Base-by-base conservation (phyloP, 345 rosid genomes). In the Citrus reticulata region DNA sequence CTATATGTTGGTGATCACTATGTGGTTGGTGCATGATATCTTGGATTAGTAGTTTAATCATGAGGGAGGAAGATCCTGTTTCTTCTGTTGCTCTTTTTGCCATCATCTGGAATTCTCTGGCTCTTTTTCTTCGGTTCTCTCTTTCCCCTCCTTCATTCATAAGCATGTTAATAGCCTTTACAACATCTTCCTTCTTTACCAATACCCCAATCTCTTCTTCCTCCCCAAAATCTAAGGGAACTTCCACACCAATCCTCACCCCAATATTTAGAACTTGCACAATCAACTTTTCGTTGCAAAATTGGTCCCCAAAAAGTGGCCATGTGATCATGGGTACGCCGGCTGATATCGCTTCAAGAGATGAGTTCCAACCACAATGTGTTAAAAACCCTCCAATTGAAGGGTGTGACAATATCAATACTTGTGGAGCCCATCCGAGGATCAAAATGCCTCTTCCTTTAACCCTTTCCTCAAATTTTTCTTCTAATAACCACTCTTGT, bases 301-400 rank as follows among this genome's bases (percentile, higher is more conserved):
- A 85, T 27, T 85, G 88, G 54, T 85, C 83, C 1, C 54, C 79
- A 17, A 78, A 80, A 24, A 78, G 32, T 3, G 88, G 88, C 86
- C 88, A 83, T 2, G 88, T 83, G 6, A 85, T 19, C 80, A 80
- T 65, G 3, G 84, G 77, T 54, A 82, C 58, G 11, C 84, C 88
- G 0, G 78, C 76, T 1, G 77, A 49, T 30, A 85, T 46, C 10
- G 65, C 87, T 82, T 82, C 85, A 1, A 82, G 61, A 5, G 73
- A 69, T 2, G 87, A 85, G 64, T 85, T 82, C 87, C 87, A 82
- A 2, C 87, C 83, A 39, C 87, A 85, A 32, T 85, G 85, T 24
- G 87, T 85, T 35, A 85, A 24, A 68, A 85, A 82, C 27, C 87
- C 85, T 13, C 79, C 82, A 20, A 82, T 13, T 2, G 85, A 77